Evolutionary conservation across 2,329 filamentous ascomycete species (phyloP).

Genomic region (Fusarium ambrosium): DNA sequence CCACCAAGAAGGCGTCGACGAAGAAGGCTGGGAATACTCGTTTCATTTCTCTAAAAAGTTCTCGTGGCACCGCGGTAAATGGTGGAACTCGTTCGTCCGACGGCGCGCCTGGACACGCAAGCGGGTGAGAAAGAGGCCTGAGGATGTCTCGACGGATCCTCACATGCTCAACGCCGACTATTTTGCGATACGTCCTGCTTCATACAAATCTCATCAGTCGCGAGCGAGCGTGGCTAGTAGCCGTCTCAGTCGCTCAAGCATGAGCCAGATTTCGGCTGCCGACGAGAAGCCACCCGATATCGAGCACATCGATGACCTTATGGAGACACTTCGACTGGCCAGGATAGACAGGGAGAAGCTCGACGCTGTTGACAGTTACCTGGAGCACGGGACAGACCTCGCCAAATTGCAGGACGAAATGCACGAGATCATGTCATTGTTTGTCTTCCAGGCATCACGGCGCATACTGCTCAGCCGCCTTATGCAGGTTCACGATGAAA

Average conservation of each 20-base stretch:
- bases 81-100: slow-evolving; percentile 97
- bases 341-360: slow-evolving; percentile 94
- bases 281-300: slow-evolving; percentile 71
- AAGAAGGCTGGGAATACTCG: slow-evolving; percentile 96
- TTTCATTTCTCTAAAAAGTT: slow-evolving; percentile 83
- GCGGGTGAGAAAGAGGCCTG: slow-evolving; percentile 71
- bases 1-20: slow-evolving; percentile 81
- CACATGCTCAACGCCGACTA: slow-evolving; percentile 83
- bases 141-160: slow-evolving; percentile 64
- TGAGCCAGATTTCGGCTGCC: slow-evolving; percentile 53
- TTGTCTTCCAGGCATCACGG: slow-evolving; percentile 91
- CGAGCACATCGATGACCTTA: slow-evolving; percentile 75
- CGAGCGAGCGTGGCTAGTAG: slow-evolving; percentile 52
- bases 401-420: slow-evolving; percentile 81
- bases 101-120: slow-evolving; percentile 89
- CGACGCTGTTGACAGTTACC: slow-evolving; percentile 83
- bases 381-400: slow-evolving; percentile 84
- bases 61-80: slow-evolving; percentile 89
- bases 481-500: slow-evolving; percentile 67
- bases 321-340: slow-evolving; percentile 75
- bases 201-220: slow-evolving; percentile 52
- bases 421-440: slow-evolving; percentile 85
- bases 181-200: slow-evolving; percentile 78
- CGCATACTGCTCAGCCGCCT: slow-evolving; percentile 81
- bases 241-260: slow-evolving; percentile 54